Conservation (phyloP, 73 alveolate genomes). For the Symbiodinium natans region DNA sequence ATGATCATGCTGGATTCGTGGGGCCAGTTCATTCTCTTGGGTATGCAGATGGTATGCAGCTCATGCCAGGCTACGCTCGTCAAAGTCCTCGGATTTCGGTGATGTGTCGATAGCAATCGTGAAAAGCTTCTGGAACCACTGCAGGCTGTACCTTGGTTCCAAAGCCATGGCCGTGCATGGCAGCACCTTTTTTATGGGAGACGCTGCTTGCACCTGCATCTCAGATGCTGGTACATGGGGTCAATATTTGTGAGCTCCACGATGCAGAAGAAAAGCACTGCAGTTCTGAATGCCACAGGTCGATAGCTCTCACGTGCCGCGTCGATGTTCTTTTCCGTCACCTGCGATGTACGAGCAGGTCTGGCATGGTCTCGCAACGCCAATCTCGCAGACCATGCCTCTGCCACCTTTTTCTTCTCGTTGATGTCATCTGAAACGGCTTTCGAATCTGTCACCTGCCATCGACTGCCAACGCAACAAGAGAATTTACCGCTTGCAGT, state of each 20-base stretch:
- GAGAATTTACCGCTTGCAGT: too few species aligned
- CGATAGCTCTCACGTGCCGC: constrained; percentile 95
- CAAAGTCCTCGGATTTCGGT: constrained; percentile 98
- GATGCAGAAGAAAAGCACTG: constrained; percentile 99
- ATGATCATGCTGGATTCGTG: neutral
- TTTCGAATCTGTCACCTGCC: constrained; percentile 95
- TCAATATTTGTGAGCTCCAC: constrained; percentile 99
- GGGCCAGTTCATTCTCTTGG: too few species aligned
- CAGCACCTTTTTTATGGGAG: too few species aligned
- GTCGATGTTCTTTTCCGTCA: constrained; percentile 97
- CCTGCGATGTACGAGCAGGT: constrained; percentile 35
- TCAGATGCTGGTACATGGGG: constrained; percentile 98
- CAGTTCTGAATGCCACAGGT: constrained; percentile 99
- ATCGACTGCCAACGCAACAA: neutral
- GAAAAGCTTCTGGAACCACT: constrained; percentile 99
- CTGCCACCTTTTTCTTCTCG: constrained; percentile 96
- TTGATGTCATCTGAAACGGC: constrained; percentile 96
- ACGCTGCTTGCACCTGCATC: constrained; percentile 28
- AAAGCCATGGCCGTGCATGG: too few species aligned
- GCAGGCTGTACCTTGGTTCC: constrained; percentile 98
- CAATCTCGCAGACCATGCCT: neutral
- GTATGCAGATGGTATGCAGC: too few species aligned
- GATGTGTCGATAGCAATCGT: constrained; percentile 99
- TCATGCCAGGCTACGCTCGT: constrained; percentile 98
- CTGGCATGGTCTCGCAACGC: neutral